Evolutionary conservation across 768 basidiomycete genomes (phyloP), one percentile per base, ranked within the genome.

Genomic region (Sporobolomyces pararoseus): DNA sequence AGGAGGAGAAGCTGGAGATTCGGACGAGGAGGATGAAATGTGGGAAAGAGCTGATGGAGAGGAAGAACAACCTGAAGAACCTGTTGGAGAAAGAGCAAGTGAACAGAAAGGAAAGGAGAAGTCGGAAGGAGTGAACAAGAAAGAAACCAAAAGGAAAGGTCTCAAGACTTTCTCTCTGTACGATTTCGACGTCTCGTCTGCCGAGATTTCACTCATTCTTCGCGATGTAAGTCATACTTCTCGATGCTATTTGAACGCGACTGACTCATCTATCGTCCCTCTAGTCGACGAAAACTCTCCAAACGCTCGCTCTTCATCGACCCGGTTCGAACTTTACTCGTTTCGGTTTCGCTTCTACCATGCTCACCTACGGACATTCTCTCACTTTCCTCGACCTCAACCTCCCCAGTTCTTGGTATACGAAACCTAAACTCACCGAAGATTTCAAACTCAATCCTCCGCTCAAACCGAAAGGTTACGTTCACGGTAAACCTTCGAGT

Each of bases 281-380:
- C n/a, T n/a, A 73, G 72, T 73, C 72, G 2, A 25, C 14, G 31
- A 6, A 69, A 9, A 55, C 55, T 9, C 62, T 73, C 61, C 3
- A 27, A 21, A 12, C 10, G 2, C 47, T 73, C 27, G 0, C 2
- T 21, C 55, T 73, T 23, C 4, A 19, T 1, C 27, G 46, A 17
- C 68, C 68, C 0, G 46, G 65, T 0, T 13, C 25, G 32, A 17
- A 14, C 4, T 59, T 64, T 46, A 35, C 25, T 16, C 72, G 72
- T 39, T 37, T 14, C 51, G 52, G 35, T 2, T 47, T 70, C 52
- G 68, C 68, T 0, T 32, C 25, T 23, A 60, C 47, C 1, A 21
- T 73, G 13, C 61, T 73, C 51, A 50, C 32, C 13, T 73, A 52
- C 58, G 64, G 68, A 23, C 34, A 35, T 27, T 42, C 52, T 17